Evolutionary conservation across 2,329 filamentous ascomycete species (phyloP), one percentile per base, ranked within the genome.

Genomic region (Aquanectria penicillioides): DNA sequence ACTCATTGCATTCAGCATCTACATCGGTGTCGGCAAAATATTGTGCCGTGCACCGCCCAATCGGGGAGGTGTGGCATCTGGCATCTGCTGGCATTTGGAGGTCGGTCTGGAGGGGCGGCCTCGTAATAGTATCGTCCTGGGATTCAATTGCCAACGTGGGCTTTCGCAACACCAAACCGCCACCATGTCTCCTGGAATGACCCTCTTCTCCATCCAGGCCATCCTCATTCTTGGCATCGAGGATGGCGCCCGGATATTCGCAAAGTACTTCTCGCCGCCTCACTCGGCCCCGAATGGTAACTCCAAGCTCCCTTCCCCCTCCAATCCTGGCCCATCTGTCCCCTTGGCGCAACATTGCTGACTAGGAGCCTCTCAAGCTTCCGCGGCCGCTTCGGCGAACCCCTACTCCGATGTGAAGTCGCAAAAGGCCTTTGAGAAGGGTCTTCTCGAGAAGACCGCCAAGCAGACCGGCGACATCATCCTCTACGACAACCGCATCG

Each of bases 401-500:
- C 92, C 94, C 18, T 98, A 97, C 78, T 83, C 92, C 58, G 93
- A 92, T 57, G 79, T 95, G 54, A 97, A 97, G 82, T 89, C 96
- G 69, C 95, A 99, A 80, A 97, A 96, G 78, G 86, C 91, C 2
- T 99, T 99, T 73, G 95, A 99, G 79, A 97, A 97, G 81, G 95
- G 94, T 6, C 86, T 99, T 33, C 81, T 97, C 59, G 90, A 97
- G 72, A 98, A 99, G 85, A 98, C 95, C 13, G 90, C 91, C 67
- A 99, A 98, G 83, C 93, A 96, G 80, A 94, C 88, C 12, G 93
- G 91, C 69, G 95, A 98, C 80, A 95, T 99, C 71, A 96, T 99
- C 69, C 87, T 99, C 54, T 98, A 97, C 80, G 95, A 99, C 80
- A 96, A 96, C 80, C 88, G 93, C 71, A 90, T 99, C 61, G 93